Conservation (phyloP, 169 alveolate species). For the Eimeria acervulina region DNA sequence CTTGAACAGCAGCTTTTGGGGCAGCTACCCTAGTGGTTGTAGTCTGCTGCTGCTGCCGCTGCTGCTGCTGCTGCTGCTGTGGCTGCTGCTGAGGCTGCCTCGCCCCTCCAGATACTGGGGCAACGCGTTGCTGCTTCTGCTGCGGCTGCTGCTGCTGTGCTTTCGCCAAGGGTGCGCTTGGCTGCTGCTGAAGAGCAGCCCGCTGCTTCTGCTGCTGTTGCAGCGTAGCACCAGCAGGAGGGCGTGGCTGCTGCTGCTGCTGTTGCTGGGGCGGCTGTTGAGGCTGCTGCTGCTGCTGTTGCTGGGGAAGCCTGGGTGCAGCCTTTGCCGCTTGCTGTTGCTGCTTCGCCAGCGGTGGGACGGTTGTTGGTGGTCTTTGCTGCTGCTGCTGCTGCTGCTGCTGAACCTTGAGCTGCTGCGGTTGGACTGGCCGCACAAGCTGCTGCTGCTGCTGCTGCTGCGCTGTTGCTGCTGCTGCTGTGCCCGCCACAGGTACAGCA, state of each 20-base stretch:
- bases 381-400: no score
- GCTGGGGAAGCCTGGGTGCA: neutral
- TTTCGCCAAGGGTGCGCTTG: no score
- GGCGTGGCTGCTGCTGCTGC: neutral
- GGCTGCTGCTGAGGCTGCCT: constrained; percentile 6
- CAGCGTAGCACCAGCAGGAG: constrained; percentile 27
- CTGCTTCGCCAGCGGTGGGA: neutral
- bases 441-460: no score
- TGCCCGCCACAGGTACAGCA: neutral
- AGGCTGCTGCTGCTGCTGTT: no score
- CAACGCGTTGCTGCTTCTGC: neutral
- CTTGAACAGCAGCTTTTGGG: neutral
- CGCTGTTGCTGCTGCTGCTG: no score
- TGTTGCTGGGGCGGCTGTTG: no score
- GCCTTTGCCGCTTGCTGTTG: constrained; percentile 12
- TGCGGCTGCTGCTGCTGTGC: neutral
- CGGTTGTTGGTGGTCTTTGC: neutral
- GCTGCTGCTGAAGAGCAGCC: no score
- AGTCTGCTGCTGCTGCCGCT: neutral
- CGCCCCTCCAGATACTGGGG: no score
- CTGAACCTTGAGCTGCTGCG: no score
- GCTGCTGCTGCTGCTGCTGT: constrained; percentile 14
- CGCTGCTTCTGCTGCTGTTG: neutral
- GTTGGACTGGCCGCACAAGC: no score
- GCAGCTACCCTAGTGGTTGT: neutral